Evolutionary conservation across 1,284 basidiomycete species (phyloP).

Genomic region (Marasmius oreades): DNA sequence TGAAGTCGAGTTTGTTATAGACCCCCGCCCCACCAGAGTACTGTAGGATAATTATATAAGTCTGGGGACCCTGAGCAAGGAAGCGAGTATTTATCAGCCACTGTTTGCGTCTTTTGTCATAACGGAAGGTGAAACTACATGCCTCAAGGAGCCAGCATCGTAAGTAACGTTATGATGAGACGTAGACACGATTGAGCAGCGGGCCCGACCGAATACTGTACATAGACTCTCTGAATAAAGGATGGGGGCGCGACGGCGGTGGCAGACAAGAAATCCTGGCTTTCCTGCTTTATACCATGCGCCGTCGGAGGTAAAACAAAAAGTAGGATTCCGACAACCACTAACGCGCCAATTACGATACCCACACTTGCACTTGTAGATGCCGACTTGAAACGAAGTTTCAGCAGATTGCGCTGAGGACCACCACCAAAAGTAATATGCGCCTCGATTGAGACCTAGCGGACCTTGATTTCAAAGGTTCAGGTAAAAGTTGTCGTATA

Average conservation of each 20-base stretch:
- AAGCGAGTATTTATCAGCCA: too few relatives aligned
- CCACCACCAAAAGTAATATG: too few relatives aligned
- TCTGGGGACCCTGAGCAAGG: too few relatives aligned
- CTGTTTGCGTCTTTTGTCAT: too few relatives aligned
- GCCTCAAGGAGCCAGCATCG: too few relatives aligned
- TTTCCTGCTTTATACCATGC: constrained; percentile 4
- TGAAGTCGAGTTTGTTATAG: constrained; percentile 10
- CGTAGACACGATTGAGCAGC: neutral
- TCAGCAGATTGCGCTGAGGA: constrained; percentile 1
- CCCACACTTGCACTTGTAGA: constrained; percentile 18
- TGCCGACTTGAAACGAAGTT: constrained; percentile 16
- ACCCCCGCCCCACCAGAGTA: neutral
- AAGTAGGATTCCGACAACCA: constrained; percentile 13
- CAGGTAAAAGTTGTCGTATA: too few relatives aligned
- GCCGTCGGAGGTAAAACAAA: constrained; percentile 17
- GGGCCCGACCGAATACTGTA: neutral
- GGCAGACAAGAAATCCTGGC: neutral
- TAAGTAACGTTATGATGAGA: too few relatives aligned
- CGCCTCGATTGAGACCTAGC: too few relatives aligned
- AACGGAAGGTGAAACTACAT: too few relatives aligned
- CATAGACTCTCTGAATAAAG: too few relatives aligned
- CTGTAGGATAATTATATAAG: neutral
- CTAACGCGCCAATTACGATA: constrained; percentile 20
- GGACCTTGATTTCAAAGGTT: too few relatives aligned
- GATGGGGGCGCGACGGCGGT: too few relatives aligned